Conservation (phyloP, 345 rosid genomes). For the Combretum micranthum region DNA sequence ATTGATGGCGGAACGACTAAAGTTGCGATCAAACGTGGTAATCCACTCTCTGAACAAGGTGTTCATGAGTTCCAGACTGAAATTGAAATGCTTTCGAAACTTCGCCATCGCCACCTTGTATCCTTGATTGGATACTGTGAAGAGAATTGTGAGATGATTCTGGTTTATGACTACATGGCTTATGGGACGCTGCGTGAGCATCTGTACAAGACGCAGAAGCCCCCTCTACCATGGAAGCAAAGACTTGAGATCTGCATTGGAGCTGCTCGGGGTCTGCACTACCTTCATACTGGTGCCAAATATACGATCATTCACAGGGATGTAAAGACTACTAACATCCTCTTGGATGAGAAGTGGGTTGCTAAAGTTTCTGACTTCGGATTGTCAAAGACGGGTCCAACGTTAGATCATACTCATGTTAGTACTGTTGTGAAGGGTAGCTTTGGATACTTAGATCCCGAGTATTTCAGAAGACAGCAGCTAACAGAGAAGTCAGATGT, state of each 20-base stretch:
- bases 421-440: conserved; percentile 31
- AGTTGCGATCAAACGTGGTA: conserved; percentile 25
- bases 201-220: conserved; percentile 21
- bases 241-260: conserved; percentile 30
- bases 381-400: conserved; percentile 20
- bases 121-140: conserved; percentile 25
- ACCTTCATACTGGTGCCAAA: conserved; percentile 23
- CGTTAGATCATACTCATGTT: conserved; percentile 19
- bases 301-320: conserved; percentile 28
- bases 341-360: conserved; percentile 28
- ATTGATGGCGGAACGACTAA: conserved; percentile 10
- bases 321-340: conserved; percentile 30
- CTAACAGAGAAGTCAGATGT: conserved; percentile 28
- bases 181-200: conserved; percentile 25
- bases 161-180: conserved; percentile 28
- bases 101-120: conserved; percentile 23
- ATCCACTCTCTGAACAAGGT: conserved; percentile 25
- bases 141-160: conserved; percentile 26
- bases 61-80: conserved; percentile 27
- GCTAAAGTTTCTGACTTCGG: conserved; percentile 35
- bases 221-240: conserved; percentile 20
- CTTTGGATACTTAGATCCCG: conserved; percentile 33
- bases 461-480: conserved; percentile 22
- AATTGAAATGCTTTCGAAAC: conserved; percentile 31
- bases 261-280: conserved; percentile 27